Conservation (phyloP, 768 basidiomycete genomes). For the Suillus clintonianus region DNA sequence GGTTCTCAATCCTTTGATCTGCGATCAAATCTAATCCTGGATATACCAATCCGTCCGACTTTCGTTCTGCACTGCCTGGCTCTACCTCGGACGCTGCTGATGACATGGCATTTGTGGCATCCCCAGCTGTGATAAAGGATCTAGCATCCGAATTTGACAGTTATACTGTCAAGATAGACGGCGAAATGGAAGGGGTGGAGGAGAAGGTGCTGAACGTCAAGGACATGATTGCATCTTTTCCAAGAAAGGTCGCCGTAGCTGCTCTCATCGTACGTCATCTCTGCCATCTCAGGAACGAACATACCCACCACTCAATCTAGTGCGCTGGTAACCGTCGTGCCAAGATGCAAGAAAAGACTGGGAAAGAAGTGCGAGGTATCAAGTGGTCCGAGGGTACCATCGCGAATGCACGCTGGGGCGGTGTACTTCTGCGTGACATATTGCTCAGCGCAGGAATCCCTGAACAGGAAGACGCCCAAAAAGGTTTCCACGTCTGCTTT, state of each 20-base stretch:
- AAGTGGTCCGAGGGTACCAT: constrained; percentile 71
- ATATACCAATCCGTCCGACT: constrained; percentile 34
- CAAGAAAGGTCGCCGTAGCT: constrained; percentile 42
- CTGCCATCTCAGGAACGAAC: background rate
- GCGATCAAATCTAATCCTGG: constrained; percentile 17
- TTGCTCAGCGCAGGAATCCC: constrained; percentile 47
- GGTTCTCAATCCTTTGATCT: background rate
- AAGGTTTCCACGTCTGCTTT: constrained; percentile 56
- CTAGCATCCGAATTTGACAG: constrained; percentile 18
- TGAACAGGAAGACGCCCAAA: constrained; percentile 17
- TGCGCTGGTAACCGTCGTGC: constrained; percentile 70
- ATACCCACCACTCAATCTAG: constrained; percentile 20
- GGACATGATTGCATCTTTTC: constrained; percentile 21
- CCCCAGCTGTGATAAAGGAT: constrained; percentile 29
- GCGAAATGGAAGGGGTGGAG: constrained; percentile 18
- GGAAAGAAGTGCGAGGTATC: constrained; percentile 51
- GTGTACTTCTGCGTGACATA: constrained; percentile 57
- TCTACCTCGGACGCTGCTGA: background rate
- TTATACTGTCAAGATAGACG: constrained; percentile 30
- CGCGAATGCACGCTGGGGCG: constrained; percentile 69
- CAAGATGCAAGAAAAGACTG: constrained; percentile 61
- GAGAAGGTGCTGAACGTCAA: constrained; percentile 16
- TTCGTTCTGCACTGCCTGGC: background rate
- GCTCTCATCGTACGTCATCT: constrained; percentile 51
- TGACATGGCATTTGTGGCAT: constrained; percentile 4